These are phyloP conservation scores for Starmerella scarabaei DNA, from an alignment of 805 yeast genomes.

Conservation along the genomic window DNA sequence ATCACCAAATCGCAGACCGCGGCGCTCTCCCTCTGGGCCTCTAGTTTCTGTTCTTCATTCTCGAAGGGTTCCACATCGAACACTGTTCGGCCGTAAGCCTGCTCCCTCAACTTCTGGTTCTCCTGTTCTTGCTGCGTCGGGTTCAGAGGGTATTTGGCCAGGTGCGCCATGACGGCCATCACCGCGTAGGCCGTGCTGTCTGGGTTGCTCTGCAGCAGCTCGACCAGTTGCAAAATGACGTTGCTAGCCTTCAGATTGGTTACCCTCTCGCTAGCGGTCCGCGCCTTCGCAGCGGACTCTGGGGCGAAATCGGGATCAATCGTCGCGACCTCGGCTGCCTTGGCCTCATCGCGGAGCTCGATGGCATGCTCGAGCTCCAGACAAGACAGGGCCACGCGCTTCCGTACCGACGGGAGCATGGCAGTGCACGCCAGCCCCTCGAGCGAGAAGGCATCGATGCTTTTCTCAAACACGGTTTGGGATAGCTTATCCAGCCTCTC, in stretches of 20 bases:
- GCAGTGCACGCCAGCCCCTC: slow-evolving; percentile 31
- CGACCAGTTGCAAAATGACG: slow-evolving; percentile 15
- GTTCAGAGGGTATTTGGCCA: slow-evolving; percentile 26
- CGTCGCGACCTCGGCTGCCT: slow-evolving; percentile 2
- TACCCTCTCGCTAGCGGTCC: neutral
- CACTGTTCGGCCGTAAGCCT: slow-evolving; percentile 12
- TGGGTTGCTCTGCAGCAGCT: slow-evolving; percentile 9
- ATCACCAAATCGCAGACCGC: slow-evolving; percentile 9
- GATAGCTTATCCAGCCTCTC: slow-evolving; percentile 23
- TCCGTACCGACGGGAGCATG: slow-evolving; percentile 23
- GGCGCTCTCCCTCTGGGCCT: slow-evolving; percentile 6
- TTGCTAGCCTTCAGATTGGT: neutral
- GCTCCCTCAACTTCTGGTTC: slow-evolving; percentile 4
- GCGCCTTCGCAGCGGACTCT: neutral
- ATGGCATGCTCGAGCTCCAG: neutral
- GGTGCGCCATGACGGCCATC: slow-evolving; percentile 24
- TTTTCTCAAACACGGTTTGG: slow-evolving; percentile 16
- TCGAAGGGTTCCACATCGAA: slow-evolving; percentile 3
- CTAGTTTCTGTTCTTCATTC: slow-evolving; percentile 1
- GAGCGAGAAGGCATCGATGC: slow-evolving; percentile 18
- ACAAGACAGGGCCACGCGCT: slow-evolving; percentile 16
- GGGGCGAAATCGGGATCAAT: slow-evolving; percentile 2
- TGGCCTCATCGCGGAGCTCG: neutral
- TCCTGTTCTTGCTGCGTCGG: slow-evolving; percentile 22
- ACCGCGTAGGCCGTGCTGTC: slow-evolving; percentile 25